Conservation (phyloP, 1,284 basidiomycete species). For the Amylostereum areolatum region DNA sequence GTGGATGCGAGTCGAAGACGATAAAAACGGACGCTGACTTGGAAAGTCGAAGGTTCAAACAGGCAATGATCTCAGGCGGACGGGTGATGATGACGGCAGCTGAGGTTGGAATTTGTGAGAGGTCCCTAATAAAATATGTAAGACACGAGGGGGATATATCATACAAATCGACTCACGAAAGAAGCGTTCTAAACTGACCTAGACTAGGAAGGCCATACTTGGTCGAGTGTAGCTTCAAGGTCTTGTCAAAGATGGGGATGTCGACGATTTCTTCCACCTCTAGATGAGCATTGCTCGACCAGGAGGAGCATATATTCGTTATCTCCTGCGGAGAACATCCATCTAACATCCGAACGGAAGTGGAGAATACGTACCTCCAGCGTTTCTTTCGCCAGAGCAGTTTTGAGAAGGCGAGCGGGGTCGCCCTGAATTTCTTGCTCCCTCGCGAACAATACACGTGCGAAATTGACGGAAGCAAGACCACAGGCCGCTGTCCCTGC, state of each 20-base stretch:
- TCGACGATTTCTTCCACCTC: conserved; percentile 42
- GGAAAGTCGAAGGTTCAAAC: conserved; percentile 39
- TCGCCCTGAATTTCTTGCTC: conserved; percentile 25
- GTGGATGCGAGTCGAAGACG: conserved; percentile 61
- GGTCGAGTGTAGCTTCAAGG: conserved; percentile 31
- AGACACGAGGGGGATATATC: not conserved
- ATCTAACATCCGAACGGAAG: not conserved
- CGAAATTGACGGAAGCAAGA: conserved; percentile 57
- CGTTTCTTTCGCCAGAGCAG: conserved; percentile 29
- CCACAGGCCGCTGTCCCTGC: conserved; percentile 50
- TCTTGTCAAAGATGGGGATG: conserved; percentile 28
- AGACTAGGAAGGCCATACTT: conserved; percentile 34
- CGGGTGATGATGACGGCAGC: conserved; percentile 55
- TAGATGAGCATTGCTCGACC: conserved; percentile 47
- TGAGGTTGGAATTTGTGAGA: conserved; percentile 22
- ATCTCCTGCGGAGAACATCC: conserved; percentile 36
- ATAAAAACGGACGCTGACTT: conserved; percentile 33
- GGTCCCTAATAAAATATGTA: conserved; percentile 21
- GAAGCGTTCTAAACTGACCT: conserved; percentile 33
- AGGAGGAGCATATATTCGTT: conserved; percentile 44
- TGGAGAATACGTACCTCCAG: conserved; percentile 28
- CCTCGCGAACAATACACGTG: conserved; percentile 37
- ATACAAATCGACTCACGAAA: conserved; percentile 32
- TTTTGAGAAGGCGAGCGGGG: conserved; percentile 25
- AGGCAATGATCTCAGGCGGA: conserved; percentile 60